These are phyloP conservation scores for Hypericum androsaemum DNA, from an alignment of 345 rosid species.

Conservation along the genomic window DNA sequence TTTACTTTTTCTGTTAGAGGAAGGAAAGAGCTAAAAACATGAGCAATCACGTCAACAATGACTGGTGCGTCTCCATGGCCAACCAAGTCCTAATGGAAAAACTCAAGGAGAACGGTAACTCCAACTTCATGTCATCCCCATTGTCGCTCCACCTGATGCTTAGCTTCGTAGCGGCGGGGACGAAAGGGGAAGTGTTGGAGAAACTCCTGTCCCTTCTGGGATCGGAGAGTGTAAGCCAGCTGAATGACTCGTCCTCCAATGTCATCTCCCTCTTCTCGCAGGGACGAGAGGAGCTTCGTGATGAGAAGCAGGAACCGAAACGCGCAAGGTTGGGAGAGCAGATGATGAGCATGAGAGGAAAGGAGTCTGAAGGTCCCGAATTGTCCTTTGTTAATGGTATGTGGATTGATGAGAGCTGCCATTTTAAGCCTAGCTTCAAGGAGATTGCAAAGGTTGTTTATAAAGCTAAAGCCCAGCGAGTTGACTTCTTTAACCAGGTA, in stretches of 20 bases:
- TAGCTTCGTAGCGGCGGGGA: conserved; percentile 10
- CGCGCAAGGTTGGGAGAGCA: too few species aligned
- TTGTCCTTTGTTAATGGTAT: neutral
- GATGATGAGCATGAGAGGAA: too few species aligned
- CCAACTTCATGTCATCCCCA: conserved; percentile 12
- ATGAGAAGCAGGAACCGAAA: too few species aligned
- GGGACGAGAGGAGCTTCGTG: too few species aligned
- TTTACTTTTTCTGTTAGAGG: too few species aligned
- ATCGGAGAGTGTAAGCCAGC: neutral
- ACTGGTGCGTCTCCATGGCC: neutral
- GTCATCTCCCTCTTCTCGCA: neutral
- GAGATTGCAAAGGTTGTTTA: neutral
- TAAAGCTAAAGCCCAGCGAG: conserved; percentile 3
- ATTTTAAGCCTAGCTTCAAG: conserved; percentile 9
- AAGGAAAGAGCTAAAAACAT: too few species aligned
- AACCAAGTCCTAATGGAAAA: neutral
- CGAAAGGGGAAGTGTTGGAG: conserved; percentile 4
- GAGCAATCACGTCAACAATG: neutral
- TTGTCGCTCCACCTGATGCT: conserved; percentile 1
- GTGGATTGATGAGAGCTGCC: neutral
- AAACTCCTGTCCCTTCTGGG: conserved; percentile 9
- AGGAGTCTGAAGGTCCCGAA: neutral
- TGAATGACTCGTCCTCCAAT: neutral
- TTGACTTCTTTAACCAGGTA: conserved; percentile 6
- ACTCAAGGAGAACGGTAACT: neutral